Evolutionary conservation across 176 grass and related monocot species (phyloP).

Genomic region (Carex littledalei): DNA sequence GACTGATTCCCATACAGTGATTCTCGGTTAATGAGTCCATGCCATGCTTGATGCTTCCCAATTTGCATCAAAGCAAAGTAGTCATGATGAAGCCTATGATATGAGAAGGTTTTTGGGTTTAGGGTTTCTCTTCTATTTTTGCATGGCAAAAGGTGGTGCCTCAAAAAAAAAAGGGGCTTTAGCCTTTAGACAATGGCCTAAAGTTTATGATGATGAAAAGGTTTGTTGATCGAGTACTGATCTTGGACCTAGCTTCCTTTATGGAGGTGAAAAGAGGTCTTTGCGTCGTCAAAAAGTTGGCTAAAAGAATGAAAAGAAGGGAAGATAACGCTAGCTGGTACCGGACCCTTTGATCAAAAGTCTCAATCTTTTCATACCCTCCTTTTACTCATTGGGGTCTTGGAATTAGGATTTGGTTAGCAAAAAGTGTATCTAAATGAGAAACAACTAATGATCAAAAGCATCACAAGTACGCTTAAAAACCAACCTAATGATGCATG

Average conservation of each 20-base stretch:
- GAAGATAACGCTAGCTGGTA: slow-evolving; percentile 12
- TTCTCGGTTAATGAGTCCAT: slow-evolving; percentile 18
- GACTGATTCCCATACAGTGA: slow-evolving; percentile 36
- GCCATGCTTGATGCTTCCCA: slow-evolving; percentile 29
- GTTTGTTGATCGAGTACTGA: slow-evolving; percentile 14
- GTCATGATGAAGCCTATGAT: slow-evolving; percentile 36
- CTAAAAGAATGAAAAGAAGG: slow-evolving; percentile 4
- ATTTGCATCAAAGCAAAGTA: background rate
- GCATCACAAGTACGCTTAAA: slow-evolving; percentile 19
- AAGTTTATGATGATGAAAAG: slow-evolving; percentile 18
- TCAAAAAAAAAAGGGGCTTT: slow-evolving; percentile 35
- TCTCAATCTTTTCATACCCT: slow-evolving; percentile 28
- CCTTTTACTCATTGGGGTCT: slow-evolving; percentile 24
- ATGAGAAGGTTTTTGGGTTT: slow-evolving; percentile 18
- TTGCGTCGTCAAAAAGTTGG: slow-evolving; percentile 24
- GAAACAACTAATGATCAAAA: slow-evolving; percentile 15
- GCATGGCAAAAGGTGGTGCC: slow-evolving; percentile 26
- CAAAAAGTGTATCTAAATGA: slow-evolving; percentile 33
- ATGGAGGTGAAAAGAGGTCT: slow-evolving; percentile 39
- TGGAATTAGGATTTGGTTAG: slow-evolving; percentile 48
- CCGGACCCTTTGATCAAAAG: slow-evolving; percentile 43
- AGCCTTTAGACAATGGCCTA: slow-evolving; percentile 30
- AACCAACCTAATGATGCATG: slow-evolving; percentile 24
- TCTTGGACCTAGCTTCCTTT: slow-evolving; percentile 40
- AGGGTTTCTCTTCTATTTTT: slow-evolving; percentile 27